Conservation (phyloP, 2,329 filamentous ascomycete species). For the Dendryphion nanum region DNA sequence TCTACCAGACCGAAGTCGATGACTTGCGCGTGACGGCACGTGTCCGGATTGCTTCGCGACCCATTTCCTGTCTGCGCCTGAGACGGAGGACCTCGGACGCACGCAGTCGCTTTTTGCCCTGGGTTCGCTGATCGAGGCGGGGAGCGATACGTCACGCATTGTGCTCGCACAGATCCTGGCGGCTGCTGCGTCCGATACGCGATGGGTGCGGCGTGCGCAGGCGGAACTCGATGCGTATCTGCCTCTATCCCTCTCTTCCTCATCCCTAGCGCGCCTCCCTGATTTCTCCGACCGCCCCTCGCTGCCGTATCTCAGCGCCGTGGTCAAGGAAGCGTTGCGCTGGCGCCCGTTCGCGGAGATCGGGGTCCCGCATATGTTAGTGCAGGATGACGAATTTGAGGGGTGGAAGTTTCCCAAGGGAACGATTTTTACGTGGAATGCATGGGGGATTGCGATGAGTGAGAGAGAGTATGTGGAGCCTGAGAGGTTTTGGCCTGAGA, state of each 20-base stretch:
- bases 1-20: conserved; percentile 22
- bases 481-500: conserved; percentile 19
- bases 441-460: conserved; percentile 10
- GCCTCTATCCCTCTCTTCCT: too few species aligned
- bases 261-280: conserved; percentile 12
- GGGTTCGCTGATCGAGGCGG: conserved; percentile 28
- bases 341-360: conserved; percentile 22
- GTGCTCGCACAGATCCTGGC: conserved; percentile 19
- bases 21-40: conserved; percentile 9
- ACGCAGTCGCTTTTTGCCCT: conserved; percentile 38
- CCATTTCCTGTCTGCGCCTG: conserved; percentile 45
- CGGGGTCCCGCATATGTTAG: conserved; percentile 14
- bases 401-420: conserved; percentile 15
- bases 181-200: conserved; percentile 14
- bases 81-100: conserved; percentile 34
- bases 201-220: conserved; percentile 18
- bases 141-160: conserved; percentile 22
- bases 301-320: conserved; percentile 15
- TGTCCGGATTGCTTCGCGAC: conserved; percentile 26
- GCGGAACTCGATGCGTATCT: conserved; percentile 12
- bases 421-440: conserved; percentile 19
- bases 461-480: not conserved
- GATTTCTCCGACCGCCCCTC: conserved; percentile 9
- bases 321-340: conserved; percentile 18
- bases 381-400: conserved; percentile 19